Evolutionary conservation across 306 rosid species (phyloP).

Genomic region (Crataegus laevigata): DNA sequence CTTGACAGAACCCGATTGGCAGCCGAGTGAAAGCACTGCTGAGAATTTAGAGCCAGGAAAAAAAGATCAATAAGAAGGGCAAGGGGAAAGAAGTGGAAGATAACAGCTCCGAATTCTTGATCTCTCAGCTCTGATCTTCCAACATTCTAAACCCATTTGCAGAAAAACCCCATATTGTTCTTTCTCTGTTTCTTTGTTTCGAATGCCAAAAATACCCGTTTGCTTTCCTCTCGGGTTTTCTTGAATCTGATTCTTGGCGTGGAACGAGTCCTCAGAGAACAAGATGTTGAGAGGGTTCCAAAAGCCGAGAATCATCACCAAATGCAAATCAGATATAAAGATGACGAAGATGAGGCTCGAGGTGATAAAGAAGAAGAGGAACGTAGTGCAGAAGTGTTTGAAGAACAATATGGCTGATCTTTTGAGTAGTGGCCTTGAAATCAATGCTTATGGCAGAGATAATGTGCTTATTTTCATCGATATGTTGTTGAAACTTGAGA

Average conservation of each 20-base stretch:
- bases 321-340: slow-evolving; percentile 54
- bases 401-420: slow-evolving; percentile 65
- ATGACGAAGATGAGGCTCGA: slow-evolving; percentile 39
- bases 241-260: slow-evolving; percentile 41
- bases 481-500: slow-evolving; percentile 22
- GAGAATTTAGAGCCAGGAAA: too few species aligned
- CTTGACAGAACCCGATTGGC: too few species aligned
- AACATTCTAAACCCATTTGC: too few species aligned
- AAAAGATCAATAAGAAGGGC: too few species aligned
- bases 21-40: too few species aligned
- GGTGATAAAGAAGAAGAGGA: slow-evolving; percentile 37
- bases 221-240: slow-evolving; percentile 39
- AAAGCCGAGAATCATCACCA: slow-evolving; percentile 48
- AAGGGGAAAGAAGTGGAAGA: too few species aligned
- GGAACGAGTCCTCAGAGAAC: slow-evolving; percentile 10
- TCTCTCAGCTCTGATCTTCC: background rate
- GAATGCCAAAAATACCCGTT: background rate
- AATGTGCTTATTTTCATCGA: background rate
- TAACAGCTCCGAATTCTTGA: background rate
- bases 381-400: slow-evolving; percentile 34
- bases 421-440: slow-evolving; percentile 41
- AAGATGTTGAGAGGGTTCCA: slow-evolving; percentile 55
- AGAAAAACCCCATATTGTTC: too few species aligned
- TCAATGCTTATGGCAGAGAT: slow-evolving; percentile 57
- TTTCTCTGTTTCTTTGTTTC: slow-evolving; percentile 1